Conservation (phyloP, 352 stramenopile species). For the Blastocystis sp. region DNA sequence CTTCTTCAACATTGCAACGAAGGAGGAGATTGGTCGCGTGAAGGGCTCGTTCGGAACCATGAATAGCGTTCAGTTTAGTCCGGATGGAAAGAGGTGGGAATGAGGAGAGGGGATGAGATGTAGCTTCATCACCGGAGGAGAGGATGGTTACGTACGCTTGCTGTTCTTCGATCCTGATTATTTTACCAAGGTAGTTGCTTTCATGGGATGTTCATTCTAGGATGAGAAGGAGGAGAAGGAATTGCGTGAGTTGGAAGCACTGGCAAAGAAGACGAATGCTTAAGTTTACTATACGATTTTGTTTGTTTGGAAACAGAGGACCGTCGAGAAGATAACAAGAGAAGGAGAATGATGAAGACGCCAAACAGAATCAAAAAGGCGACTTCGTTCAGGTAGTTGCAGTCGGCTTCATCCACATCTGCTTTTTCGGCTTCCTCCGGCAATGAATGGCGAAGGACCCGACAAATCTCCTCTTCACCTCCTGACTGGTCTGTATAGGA, state of each 20-base stretch:
- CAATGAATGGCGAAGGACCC: neutral
- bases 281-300: neutral
- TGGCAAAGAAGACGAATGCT: neutral
- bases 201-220: neutral
- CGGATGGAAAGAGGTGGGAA: constrained; percentile 85
- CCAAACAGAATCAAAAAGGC: neutral
- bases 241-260: constrained; percentile 17
- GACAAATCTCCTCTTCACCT: neutral
- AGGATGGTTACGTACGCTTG: constrained; percentile 93
- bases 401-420: neutral
- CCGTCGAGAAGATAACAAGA: neutral
- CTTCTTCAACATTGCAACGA: constrained; percentile 96
- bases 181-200: constrained; percentile 60
- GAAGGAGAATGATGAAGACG: neutral
- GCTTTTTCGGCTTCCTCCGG: neutral
- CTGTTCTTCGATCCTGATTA: constrained; percentile 86
- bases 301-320: neutral
- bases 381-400: constrained; percentile 19
- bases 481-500: neutral
- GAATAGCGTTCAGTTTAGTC: constrained; percentile 94
- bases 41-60: constrained; percentile 98
- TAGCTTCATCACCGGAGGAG: constrained; percentile 80
- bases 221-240: constrained; percentile 32
- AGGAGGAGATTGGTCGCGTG: constrained; percentile 92
- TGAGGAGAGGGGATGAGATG: neutral